These are phyloP conservation scores for Cairneyella variabilis DNA, from an alignment of 495 filamentous ascomycete genomes.

Conservation along the genomic window DNA sequence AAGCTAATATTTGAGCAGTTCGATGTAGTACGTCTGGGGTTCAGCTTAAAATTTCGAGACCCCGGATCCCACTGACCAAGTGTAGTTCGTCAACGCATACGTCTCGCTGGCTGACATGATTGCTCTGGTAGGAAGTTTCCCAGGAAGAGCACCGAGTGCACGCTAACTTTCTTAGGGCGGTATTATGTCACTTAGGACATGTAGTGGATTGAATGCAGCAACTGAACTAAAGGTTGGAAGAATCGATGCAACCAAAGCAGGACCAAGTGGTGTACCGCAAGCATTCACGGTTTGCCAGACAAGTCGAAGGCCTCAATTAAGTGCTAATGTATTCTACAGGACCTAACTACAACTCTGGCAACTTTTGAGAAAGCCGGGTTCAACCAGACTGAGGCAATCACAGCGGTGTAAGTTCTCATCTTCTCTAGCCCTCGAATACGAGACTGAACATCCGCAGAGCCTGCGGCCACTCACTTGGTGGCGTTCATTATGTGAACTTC, in stretches of 20 bases:
- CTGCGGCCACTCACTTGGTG: not conserved
- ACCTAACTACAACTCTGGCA: slow-evolving; percentile 7
- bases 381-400: not conserved
- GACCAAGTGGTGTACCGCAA: slow-evolving; percentile 37
- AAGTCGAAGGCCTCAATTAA: too few species aligned
- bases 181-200: slow-evolving; percentile 27
- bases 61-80: too few species aligned
- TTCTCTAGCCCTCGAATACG: not conserved
- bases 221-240: slow-evolving; percentile 36
- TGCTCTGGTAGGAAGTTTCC: slow-evolving; percentile 15
- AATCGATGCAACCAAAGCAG: slow-evolving; percentile 38
- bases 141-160: too few species aligned
- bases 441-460: not conserved
- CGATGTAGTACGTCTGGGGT: slow-evolving; percentile 14
- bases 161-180: not conserved
- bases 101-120: slow-evolving; percentile 35
- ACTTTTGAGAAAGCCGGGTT: slow-evolving; percentile 26
- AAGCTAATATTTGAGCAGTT: not conserved
- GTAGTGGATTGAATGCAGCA: slow-evolving; percentile 18
- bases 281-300: slow-evolving; percentile 20
- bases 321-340: too few species aligned
- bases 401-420: not conserved
- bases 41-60: too few species aligned
- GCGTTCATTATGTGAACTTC: not conserved
- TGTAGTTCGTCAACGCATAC: slow-evolving; percentile 29